Percentiles rank a stretch among this genome's conserved stretches.
These are phyloP conservation scores for Domatiomyces catenatus DNA, from an alignment of 2,329 filamentous ascomycete genomes.

Conservation along the genomic window DNA sequence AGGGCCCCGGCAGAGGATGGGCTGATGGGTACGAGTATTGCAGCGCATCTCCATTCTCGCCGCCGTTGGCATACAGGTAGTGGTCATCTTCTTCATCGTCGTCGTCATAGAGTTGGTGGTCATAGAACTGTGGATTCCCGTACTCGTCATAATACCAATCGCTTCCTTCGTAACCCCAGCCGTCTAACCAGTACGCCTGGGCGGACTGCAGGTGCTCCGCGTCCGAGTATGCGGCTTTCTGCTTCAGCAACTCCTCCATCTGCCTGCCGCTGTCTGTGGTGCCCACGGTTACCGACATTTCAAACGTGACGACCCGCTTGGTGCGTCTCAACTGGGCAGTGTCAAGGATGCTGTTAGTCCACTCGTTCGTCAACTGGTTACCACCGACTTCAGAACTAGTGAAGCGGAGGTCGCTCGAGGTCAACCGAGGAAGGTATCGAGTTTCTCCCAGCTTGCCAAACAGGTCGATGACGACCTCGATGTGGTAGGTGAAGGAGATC, in stretches of 20 bases:
- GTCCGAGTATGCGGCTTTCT: constrained; percentile 7
- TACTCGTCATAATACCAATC: constrained; percentile 14
- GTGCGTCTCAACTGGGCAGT: constrained; percentile 74
- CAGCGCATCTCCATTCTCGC: background rate
- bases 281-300: constrained; percentile 76
- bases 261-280: constrained; percentile 57
- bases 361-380: constrained; percentile 26
- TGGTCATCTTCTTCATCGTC: constrained; percentile 6
- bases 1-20: constrained; percentile 1
- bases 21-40: background rate
- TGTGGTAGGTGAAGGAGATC: constrained; percentile 87
- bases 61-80: constrained; percentile 3
- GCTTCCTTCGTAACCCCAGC: constrained; percentile 7
- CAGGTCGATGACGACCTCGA: constrained; percentile 84
- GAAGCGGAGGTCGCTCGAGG: constrained; percentile 17
- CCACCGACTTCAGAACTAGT: constrained; percentile 25
- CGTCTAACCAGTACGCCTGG: constrained; percentile 3
- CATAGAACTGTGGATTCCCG: constrained; percentile 10
- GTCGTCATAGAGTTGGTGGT: constrained; percentile 8
- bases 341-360: constrained; percentile 56
- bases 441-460: constrained; percentile 75
- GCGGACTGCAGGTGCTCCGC: background rate
- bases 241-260: constrained; percentile 1
- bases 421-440: constrained; percentile 43
- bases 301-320: constrained; percentile 77